Evolutionary conservation across 2,329 filamentous ascomycete species (phyloP), one percentile per base, ranked within the genome.

Genomic region (Colletotrichum higginsianum): DNA sequence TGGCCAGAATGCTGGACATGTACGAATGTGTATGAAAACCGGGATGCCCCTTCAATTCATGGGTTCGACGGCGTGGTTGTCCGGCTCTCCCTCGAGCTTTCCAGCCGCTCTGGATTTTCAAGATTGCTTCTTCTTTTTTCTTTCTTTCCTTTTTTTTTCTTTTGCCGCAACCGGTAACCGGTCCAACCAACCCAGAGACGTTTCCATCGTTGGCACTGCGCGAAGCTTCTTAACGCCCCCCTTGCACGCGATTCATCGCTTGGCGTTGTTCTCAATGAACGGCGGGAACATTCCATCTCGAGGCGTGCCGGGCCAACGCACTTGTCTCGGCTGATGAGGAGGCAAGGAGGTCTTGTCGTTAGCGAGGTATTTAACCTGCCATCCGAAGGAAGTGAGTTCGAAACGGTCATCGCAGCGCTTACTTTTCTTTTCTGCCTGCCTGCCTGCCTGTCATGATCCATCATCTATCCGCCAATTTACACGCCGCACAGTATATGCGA

Each of bases 321-420:
- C n/a, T 38, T 68, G 52, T 68, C 61, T 58, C 52, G 61, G 61
- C 26, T 52, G 42, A 46, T 38, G 35, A 61, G 42, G 38, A 50
- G 13, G 21, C 38, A 13, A 38, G 52, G 52, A 55, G 62, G 44
- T 21, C 50, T 3, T 30, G 58, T 42, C 50, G 26, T 49, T 49
- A 35, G 30, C 42, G 35, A 46, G 58, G 18, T 21, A 44, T 44
- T 57, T 23, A 16, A 44, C 50, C 42, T 52, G 60, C 35, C 60
- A 50, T 64, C 60, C 35, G 26, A 56, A 57, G 30, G 44, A 38
- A 35, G 30, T 35, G 30, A 35, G 9, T 30, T 35, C 46, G 35
- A 44, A 23, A 66, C 13, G 16, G 23, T 6, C 8, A 21, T n/a
- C n/a, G 42, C 18, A 49, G 44, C 46, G 2, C 6, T 8, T 11